Evolutionary conservation across 202 grass and related monocot genomes (phyloP).

Genomic region (Brachypodium distachyon): DNA sequence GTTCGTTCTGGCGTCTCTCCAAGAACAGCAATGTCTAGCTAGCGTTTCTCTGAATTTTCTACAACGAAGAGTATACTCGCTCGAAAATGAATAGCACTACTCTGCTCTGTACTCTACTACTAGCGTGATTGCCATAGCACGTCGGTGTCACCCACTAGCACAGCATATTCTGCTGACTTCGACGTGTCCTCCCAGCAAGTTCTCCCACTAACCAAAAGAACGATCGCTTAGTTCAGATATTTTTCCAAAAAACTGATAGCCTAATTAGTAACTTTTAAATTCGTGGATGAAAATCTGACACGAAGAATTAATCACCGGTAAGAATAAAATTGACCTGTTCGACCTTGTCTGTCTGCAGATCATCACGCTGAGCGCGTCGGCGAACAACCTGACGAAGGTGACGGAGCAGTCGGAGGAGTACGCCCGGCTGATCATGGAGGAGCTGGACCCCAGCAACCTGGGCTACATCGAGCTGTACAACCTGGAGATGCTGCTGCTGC

Average conservation of each 20-base stretch:
- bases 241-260: too few species aligned
- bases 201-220: background rate
- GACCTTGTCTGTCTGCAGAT: constrained; percentile 26
- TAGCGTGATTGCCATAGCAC: too few species aligned
- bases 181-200: background rate
- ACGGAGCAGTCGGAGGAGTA: constrained; percentile 80
- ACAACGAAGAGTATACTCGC: background rate
- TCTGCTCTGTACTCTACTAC: too few species aligned
- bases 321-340: background rate
- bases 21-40: background rate
- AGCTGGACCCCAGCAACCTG: constrained; percentile 59
- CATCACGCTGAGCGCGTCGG: constrained; percentile 66
- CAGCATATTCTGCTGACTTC: background rate
- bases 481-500: constrained; percentile 67
- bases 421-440: constrained; percentile 86
- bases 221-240: too few species aligned
- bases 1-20: background rate
- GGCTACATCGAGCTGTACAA: constrained; percentile 76
- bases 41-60: background rate
- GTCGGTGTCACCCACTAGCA: background rate
- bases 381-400: constrained; percentile 71
- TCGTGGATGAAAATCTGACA: background rate
- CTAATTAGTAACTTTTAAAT: too few species aligned
- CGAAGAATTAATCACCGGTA: background rate
- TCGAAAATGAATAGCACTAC: too few species aligned